Base-by-base conservation (phyloP, 768 basidiomycete genomes). In the Plicaturopsis crispa region DNA sequence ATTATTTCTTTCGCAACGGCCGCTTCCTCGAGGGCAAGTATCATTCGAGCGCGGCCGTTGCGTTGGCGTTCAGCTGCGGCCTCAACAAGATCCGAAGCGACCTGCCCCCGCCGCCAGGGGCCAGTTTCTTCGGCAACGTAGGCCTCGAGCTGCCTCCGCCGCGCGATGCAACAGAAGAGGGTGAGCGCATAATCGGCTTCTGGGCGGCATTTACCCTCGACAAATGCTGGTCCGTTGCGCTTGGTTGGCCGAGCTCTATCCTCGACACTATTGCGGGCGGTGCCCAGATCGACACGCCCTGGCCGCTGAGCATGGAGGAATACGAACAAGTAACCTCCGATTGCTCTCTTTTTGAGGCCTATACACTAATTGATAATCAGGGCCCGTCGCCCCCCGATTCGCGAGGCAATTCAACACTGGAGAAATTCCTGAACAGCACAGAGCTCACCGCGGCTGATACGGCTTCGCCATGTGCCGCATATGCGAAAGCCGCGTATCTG, bases 1-100 rank as follows among this genome's bases (percentile, higher is more conserved):
- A 60, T 34, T 72, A 69, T 44, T 65, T 74, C 49, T 65, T 70
- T 41, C 56, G 59, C 20, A 56, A 58, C 21, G 67, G 63, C 18
- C 60, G 71, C 8, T 44, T 56, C 13, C 45, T 70, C 5, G 72
- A 70, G 24, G 74, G 69, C 2, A 61, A 60, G 40, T 72, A 72
- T 42, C 59, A 59, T 35, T 54, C 57, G 24, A 60, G 62, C 41
- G 60, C 67, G 1, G 61, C 69, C 8, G 55, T 63, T 40, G 52
- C 56, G 1, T 40, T 69, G 20, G 60, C 49, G 1, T 42, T 66
- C 30, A 58, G 62, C 28, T 51, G 63, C 18, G 59, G 57, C 5
- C 45, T 77, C 21, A 48, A 65, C 34, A 40, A 38, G 18, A 42
- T 49, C 6, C 11, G 39, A 7, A 34, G 42, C 6, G 39, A 28